Evolutionary conservation across 2,329 filamentous ascomycete species (phyloP).

Genomic region (Venturia oleaginea): DNA sequence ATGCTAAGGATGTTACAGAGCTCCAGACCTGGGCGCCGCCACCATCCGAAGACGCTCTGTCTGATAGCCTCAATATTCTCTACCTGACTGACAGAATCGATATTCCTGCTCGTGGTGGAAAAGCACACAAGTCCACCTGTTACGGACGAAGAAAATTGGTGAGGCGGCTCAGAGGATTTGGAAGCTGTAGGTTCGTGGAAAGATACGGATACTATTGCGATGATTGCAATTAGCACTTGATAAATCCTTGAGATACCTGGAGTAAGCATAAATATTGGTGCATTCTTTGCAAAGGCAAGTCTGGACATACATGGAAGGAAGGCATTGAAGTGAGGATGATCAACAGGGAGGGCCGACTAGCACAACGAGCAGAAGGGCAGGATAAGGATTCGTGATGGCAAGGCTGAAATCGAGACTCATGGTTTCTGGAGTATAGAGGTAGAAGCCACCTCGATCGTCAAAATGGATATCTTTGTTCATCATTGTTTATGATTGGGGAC

Average conservation of each 20-base stretch:
- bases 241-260: background rate
- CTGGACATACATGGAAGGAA: background rate
- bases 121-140: background rate
- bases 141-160: background rate
- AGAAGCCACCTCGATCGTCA: no score
- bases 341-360: background rate
- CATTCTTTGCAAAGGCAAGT: background rate
- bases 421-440: background rate
- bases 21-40: background rate
- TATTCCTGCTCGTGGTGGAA: background rate
- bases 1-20: background rate
- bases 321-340: slow-evolving; percentile 7
- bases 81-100: background rate
- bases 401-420: background rate
- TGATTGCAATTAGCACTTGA: background rate
- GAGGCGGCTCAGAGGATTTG: background rate
- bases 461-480: no score
- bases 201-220: background rate
- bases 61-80: background rate
- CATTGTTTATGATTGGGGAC: no score
- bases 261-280: background rate
- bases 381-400: background rate
- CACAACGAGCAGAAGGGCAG: background rate
- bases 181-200: slow-evolving; percentile 9
- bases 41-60: background rate